Evolutionary conservation across 1,284 basidiomycete genomes (phyloP), one percentile per base, ranked within the genome.

Genomic region (Trametes sp.): DNA sequence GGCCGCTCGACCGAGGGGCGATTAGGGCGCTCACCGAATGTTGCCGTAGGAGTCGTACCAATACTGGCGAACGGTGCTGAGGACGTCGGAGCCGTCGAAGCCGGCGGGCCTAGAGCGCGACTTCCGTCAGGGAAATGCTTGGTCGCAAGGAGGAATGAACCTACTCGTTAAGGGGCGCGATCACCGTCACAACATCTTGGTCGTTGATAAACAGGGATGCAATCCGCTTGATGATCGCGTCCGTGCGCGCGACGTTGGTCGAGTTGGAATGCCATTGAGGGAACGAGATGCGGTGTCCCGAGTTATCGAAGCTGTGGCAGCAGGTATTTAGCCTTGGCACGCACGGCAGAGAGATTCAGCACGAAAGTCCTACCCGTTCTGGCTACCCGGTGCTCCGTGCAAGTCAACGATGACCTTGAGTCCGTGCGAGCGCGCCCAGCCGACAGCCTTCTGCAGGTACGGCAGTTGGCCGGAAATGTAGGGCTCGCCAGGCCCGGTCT

Each of bases 361-460:
- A 53, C 35, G 48, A 4, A 31, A 54, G 38, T 75, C 81, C 48
- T 66, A 89, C 89, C 90, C 90, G 68, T 92, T 95, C 78, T 96
- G 90, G 68, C 88, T 92, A 23, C 92, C 93, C 0, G 94, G 94
- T 23, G 86, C 92, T 54, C 93, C 93, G 73, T 96, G 94, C 16
- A 94, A 80, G 76, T 94, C 92, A 44, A 95, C 76, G 52, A 97
- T 87, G 59, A 98, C 81, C 74, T 95, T 95, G 61, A 98, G 76
- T 5, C 87, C 86, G 70, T 94, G 77, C 31, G 87, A 85, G 23
- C 79, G 73, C 4, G 94, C 94, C 96, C 96, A 98, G 2, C 75
- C 77, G 45, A 94, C 85, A 0, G 94, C 95, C 53, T 86, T 83
- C 63, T 81, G 72, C n/a, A 93, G 78, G 77, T 92, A 94, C 21